Evolutionary conservation across 345 rosid species (phyloP).

Genomic region (Lagerstroemia speciosa): DNA sequence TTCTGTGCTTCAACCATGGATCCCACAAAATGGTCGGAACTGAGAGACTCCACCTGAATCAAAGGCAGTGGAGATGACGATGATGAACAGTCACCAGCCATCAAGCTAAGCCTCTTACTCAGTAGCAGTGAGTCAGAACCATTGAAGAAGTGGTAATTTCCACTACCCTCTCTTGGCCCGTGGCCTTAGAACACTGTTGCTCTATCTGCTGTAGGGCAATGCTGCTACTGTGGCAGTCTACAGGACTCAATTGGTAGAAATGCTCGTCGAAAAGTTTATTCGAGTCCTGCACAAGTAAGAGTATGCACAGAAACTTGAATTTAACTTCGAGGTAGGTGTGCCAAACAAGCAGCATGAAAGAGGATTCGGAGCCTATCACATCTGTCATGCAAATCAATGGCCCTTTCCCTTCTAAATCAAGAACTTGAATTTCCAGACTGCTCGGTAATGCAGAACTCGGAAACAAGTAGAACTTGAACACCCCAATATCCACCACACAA

Average conservation of each 20-base stretch:
- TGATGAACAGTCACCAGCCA: constrained; percentile 22
- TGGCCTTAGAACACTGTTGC: background rate
- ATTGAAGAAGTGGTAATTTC: constrained; percentile 6
- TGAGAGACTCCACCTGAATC: constrained; percentile 25
- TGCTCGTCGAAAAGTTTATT: background rate
- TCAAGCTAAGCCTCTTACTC: constrained; percentile 19
- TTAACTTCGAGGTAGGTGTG: too few species aligned
- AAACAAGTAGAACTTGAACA: too few species aligned
- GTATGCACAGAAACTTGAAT: too few species aligned
- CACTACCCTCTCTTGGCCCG: background rate
- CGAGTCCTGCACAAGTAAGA: too few species aligned
- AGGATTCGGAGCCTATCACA: too few species aligned
- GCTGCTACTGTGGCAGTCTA: too few species aligned
- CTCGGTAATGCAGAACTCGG: too few species aligned
- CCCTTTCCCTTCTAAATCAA: too few species aligned
- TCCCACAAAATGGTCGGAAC: constrained; percentile 14
- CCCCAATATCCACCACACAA: too few species aligned
- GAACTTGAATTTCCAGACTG: too few species aligned
- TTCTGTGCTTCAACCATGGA: constrained; percentile 9
- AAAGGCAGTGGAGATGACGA: constrained; percentile 27
- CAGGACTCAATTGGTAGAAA: background rate
- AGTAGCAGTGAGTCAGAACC: constrained; percentile 3
- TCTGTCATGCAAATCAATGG: too few species aligned
- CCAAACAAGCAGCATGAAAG: too few species aligned
- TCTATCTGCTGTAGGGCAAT: background rate